Conservation (phyloP, 306 rosid genomes). For the Crataegus laevigata region DNA sequence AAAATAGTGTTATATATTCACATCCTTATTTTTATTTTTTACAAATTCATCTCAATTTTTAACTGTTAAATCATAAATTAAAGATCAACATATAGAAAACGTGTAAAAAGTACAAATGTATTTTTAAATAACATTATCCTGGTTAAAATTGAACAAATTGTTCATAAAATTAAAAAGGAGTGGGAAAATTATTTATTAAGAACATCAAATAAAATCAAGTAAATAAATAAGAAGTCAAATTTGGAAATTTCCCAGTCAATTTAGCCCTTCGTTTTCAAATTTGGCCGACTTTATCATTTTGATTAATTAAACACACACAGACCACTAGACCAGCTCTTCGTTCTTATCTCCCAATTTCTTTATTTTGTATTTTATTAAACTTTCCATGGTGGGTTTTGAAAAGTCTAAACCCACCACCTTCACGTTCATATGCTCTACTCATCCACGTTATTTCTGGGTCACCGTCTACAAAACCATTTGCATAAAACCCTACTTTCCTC, state of each 20-base stretch:
- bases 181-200: too few species aligned
- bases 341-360: conserved; percentile 27
- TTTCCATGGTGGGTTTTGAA: conserved; percentile 35
- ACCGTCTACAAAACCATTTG: not conserved
- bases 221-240: not conserved
- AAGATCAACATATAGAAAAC: too few species aligned
- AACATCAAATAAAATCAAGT: too few species aligned
- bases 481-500: not conserved
- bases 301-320: not conserved
- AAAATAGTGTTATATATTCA: too few species aligned
- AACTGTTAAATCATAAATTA: too few species aligned
- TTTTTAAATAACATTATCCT: too few species aligned
- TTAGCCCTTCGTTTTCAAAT: conserved; percentile 6
- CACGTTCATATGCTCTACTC: not conserved
- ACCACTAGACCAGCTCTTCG: not conserved
- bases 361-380: too few species aligned
- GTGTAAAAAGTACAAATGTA: too few species aligned
- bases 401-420: conserved; percentile 22
- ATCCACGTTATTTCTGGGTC: not conserved
- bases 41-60: too few species aligned
- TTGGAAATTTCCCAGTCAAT: conserved; percentile 4
- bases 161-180: too few species aligned
- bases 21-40: too few species aligned
- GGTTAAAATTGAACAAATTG: too few species aligned
- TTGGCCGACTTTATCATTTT: not conserved